phyloP scores from a whole-genome alignment of 225 moss, liverwort and hornwort genomes.

The Pseudoscleropodium purum region DNA sequence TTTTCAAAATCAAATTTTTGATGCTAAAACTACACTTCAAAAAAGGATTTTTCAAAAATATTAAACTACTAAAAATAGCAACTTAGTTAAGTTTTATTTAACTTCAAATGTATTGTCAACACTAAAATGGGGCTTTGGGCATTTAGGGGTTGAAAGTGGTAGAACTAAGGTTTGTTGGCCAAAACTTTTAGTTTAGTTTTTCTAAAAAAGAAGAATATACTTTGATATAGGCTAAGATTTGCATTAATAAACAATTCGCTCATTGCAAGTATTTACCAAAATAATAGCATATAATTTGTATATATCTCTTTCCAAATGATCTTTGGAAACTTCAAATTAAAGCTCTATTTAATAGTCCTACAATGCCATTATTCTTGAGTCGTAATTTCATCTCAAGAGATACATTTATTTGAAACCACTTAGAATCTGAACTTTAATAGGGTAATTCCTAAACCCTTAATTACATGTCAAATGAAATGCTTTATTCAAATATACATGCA shows the following conservation, averaged over 20 bases:
- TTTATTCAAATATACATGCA: not conserved
- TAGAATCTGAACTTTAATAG: not conserved
- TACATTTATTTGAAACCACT: not conserved
- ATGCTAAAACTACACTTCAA: too few species aligned
- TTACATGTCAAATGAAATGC: not conserved
- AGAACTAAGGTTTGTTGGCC: not conserved
- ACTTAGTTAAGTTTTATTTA: too few species aligned
- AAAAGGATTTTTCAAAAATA: too few species aligned
- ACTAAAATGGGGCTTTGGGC: too few species aligned
- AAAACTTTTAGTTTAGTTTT: not conserved
- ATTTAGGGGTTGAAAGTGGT: not conserved
- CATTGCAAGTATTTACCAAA: not conserved
- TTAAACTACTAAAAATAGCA: too few species aligned
- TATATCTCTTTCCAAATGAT: not conserved
- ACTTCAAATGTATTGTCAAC: too few species aligned
- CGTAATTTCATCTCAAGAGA: not conserved
- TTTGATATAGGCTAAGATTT: not conserved
- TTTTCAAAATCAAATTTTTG: too few species aligned
- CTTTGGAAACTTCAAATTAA: not conserved
- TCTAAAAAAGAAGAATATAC: accelerated
- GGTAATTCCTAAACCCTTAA: not conserved
- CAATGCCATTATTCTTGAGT: not conserved
- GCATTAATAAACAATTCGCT: not conserved
- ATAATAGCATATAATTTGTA: not conserved
- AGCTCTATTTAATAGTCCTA: not conserved